Base-by-base conservation (phyloP, 768 basidiomycete genomes). In the Rhizopogon vesiculosus region DNA sequence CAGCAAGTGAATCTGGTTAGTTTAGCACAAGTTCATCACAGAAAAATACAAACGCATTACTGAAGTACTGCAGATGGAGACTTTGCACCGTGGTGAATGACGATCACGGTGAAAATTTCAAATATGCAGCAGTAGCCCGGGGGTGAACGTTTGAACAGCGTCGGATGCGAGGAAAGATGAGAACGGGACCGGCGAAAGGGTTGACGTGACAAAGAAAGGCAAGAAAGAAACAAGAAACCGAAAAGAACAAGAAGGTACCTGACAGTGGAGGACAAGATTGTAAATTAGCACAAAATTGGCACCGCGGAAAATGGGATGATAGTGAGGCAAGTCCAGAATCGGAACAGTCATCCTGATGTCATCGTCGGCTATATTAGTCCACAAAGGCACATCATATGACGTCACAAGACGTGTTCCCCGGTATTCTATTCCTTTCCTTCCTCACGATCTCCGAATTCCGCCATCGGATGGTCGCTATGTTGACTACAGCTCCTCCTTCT, bases 321-420 rank as follows among this genome's bases (percentile, higher is more conserved):
- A 35, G 33, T 46, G 38, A 46, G 43, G 38, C 56, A 55, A 54
- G 60, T 61, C 70, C 67, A 64, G 60, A 71, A 56, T 53, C 25
- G 56, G 45, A 12, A 35, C n/a, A 19, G 31, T 25, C 35, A 55
- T 33, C 45, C 48, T 70, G 69, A 71, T 69, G 69, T 71, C 68
- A 69, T 65, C 43, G 44, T 15, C 25, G 25, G 25, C 44, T 29
- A 38, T 46, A 41, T 50, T 52, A 18, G 28, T 5, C 18, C 56
- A 49, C 52, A 58, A 59, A 64, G 62, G 57, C 62, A 67, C 48
- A 39, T 22, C n/a, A 7, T 42, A 16, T 65, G 69, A 69, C 67
- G 65, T 69, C 69, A 69, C 35, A 18, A 1, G 28, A 38, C 42
- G 9, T 33, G 39, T 55, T 55, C 45, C 54, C 54, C 45, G 41